Conservation (phyloP, 495 filamentous ascomycete species). For the Bombardia bombarda region DNA sequence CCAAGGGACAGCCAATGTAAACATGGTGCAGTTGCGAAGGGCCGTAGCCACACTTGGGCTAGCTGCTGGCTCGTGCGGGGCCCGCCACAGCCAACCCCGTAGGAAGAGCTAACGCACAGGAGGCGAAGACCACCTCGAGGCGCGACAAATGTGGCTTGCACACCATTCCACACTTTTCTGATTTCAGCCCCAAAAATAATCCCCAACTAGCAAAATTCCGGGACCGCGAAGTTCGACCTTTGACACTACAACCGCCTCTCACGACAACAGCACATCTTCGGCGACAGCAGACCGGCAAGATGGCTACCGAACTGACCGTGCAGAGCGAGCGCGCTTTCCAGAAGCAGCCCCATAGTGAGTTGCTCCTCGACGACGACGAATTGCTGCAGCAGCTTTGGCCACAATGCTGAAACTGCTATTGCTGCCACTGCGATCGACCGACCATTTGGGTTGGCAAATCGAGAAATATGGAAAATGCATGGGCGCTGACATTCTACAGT, state of each 20-base stretch:
- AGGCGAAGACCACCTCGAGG: too few species aligned
- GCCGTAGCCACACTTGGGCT: too few species aligned
- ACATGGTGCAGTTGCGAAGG: too few species aligned
- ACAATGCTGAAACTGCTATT: neutral
- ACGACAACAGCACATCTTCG: slow-evolving; percentile 21
- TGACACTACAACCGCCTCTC: slow-evolving; percentile 8
- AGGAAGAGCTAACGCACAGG: too few species aligned
- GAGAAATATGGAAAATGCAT: slow-evolving; percentile 2
- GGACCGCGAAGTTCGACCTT: slow-evolving; percentile 11
- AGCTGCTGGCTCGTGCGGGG: too few species aligned
- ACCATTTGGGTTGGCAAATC: neutral
- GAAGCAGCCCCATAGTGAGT: slow-evolving; percentile 87
- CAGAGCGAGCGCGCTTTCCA: slow-evolving; percentile 98
- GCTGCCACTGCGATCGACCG: neutral
- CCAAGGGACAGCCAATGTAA: too few species aligned
- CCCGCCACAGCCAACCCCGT: too few species aligned
- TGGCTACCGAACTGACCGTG: slow-evolving; percentile 97
- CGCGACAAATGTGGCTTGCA: neutral
- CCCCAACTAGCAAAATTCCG: slow-evolving; percentile 23
- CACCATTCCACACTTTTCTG: slow-evolving; percentile 22
- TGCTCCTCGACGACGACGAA: too few species aligned
- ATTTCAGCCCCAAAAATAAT: slow-evolving; percentile 17
- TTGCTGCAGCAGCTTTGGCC: neutral
- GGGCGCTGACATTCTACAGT: slow-evolving; percentile 30
- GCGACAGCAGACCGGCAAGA: slow-evolving; percentile 55